A percentile compares a stretch with the other conserved stretches of the same genome.
Evolutionary conservation across 352 stramenopile genomes (phyloP).

Genomic region (Phytophthora ohioensis): DNA sequence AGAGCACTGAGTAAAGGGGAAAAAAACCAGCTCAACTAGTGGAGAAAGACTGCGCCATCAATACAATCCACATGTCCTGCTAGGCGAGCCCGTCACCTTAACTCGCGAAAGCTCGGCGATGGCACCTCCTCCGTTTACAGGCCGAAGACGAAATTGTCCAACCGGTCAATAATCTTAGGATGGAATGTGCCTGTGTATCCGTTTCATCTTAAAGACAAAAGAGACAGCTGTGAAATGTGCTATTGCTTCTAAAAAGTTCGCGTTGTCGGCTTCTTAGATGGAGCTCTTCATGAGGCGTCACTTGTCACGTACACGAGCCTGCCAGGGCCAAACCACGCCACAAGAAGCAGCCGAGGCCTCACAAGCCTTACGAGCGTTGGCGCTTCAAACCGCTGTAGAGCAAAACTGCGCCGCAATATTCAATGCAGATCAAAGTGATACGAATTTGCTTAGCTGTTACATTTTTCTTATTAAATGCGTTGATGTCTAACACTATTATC

Average conservation of each 20-base stretch:
- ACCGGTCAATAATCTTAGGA: not conserved
- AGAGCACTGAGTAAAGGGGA: not conserved
- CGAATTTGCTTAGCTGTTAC: not conserved
- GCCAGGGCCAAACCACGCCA: constrained; percentile 17
- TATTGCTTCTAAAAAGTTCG: not conserved
- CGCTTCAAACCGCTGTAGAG: constrained; percentile 14
- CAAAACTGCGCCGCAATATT: constrained; percentile 16
- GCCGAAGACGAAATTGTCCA: not conserved
- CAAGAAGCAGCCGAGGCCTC: constrained; percentile 10
- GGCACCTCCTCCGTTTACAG: not conserved
- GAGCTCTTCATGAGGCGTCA: constrained; percentile 17
- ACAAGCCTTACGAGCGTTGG: not conserved
- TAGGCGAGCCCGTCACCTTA: too few relatives aligned
- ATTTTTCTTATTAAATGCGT: too few relatives aligned
- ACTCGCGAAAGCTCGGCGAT: not conserved
- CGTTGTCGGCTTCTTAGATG: constrained; percentile 1
- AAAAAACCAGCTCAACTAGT: not conserved
- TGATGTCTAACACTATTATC: too few relatives aligned
- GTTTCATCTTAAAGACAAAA: not conserved
- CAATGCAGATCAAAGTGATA: constrained; percentile 18
- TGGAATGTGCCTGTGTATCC: not conserved
- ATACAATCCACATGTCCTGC: too few relatives aligned
- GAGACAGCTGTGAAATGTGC: not conserved
- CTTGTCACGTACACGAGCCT: constrained; percentile 10
- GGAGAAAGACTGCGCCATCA: not conserved